These are phyloP conservation scores for Grigorovia humatica DNA, from an alignment of 805 yeast genomes.

Conservation along the genomic window DNA sequence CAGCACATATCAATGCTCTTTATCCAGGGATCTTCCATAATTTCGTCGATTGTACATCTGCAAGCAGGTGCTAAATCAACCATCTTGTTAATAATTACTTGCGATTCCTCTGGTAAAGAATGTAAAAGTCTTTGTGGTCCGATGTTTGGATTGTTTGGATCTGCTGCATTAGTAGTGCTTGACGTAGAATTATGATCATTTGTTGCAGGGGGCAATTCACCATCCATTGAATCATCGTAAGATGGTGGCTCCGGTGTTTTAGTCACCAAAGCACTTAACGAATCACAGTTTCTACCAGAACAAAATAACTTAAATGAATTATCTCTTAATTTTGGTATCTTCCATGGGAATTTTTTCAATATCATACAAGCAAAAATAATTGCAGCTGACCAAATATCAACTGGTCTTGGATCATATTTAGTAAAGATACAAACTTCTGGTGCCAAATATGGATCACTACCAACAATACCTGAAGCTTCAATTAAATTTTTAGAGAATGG, in stretches of 20 bases:
- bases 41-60: conserved; percentile 70
- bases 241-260: conserved; percentile 41
- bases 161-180: conserved; percentile 21
- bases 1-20: conserved; percentile 53
- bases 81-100: conserved; percentile 62
- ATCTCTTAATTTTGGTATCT: conserved; percentile 74
- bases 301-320: conserved; percentile 76
- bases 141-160: conserved; percentile 51
- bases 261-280: conserved; percentile 52
- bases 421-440: conserved; percentile 83
- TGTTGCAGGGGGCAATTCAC: background rate
- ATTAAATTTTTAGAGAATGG: conserved; percentile 67
- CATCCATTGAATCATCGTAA: conserved; percentile 15
- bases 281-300: conserved; percentile 56
- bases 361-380: conserved; percentile 89
- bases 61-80: conserved; percentile 81
- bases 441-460: conserved; percentile 82
- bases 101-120: conserved; percentile 61
- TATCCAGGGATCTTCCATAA: conserved; percentile 65
- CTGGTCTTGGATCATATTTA: conserved; percentile 85
- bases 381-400: conserved; percentile 89
- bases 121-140: conserved; percentile 65
- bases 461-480: conserved; percentile 77
- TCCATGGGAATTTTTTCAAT: conserved; percentile 89
- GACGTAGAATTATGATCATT: background rate